Evolutionary conservation across 2,329 filamentous ascomycete species (phyloP).

Genomic region (Hypoxylon sp.): DNA sequence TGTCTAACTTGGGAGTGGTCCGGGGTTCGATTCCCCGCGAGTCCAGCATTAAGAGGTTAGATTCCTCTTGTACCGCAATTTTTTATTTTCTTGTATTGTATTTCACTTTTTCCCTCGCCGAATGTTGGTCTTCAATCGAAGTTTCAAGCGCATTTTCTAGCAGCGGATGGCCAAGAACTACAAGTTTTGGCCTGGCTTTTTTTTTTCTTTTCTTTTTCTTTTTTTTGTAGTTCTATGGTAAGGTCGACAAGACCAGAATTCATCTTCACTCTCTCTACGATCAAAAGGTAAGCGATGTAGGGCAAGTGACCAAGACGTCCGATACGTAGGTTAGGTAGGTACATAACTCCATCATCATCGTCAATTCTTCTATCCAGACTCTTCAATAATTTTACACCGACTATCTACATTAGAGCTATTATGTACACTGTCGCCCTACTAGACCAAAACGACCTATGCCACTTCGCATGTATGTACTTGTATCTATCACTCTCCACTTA

Average conservation of each 20-base stretch:
- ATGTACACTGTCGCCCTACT: conserved; percentile 2
- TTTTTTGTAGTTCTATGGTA: too few relatives aligned
- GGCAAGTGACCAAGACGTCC: neutral
- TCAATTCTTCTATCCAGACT: conserved; percentile 11
- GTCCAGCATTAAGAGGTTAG: conserved; percentile 55
- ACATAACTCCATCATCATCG: too few relatives aligned
- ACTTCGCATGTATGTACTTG: conserved; percentile 11
- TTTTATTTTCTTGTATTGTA: conserved; percentile 19
- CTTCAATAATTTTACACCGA: neutral
- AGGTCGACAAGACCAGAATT: too few relatives aligned
- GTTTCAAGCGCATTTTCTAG: neutral
- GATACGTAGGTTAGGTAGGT: neutral
- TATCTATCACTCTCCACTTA: conserved; percentile 12
- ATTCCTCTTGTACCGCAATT: conserved; percentile 38
- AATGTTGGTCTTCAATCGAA: neutral
- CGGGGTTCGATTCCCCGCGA: conserved; percentile 65
- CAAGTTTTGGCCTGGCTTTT: too few relatives aligned
- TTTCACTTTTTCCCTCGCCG: neutral
- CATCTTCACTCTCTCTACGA: too few relatives aligned
- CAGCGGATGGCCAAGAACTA: too few relatives aligned
- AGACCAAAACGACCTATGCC: neutral
- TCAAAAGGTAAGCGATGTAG: neutral
- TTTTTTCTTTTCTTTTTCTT: too few relatives aligned
- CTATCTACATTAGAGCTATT: conserved; percentile 9
- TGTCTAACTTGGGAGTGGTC: conserved; percentile 58